These are phyloP conservation scores for Calonectria honghensis DNA, from an alignment of 2,329 filamentous ascomycete species.

Conservation along the genomic window DNA sequence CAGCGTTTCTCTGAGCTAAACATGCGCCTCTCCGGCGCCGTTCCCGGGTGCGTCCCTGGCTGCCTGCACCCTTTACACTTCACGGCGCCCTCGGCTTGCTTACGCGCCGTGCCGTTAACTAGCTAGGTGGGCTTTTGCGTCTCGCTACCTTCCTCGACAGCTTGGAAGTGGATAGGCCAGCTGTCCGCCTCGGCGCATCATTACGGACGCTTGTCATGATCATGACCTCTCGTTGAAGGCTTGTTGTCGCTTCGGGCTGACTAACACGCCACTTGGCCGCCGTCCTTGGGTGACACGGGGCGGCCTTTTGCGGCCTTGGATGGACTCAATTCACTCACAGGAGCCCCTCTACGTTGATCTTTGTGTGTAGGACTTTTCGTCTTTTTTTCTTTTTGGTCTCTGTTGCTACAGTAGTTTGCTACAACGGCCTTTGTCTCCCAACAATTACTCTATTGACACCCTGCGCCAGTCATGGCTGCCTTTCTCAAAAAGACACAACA, in stretches of 20 bases:
- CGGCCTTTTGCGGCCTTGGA: not conserved
- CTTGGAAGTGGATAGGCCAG: slow-evolving; percentile 27
- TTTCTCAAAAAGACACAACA: not conserved
- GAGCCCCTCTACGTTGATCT: not conserved
- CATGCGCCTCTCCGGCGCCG: slow-evolving; percentile 18
- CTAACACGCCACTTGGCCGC: slow-evolving; percentile 17
- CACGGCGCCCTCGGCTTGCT: slow-evolving; percentile 26
- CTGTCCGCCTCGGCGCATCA: slow-evolving; percentile 37
- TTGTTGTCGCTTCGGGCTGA: slow-evolving; percentile 18
- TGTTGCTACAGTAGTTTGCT: not conserved
- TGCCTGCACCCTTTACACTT: slow-evolving; percentile 6
- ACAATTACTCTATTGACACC: not conserved
- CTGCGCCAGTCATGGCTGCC: not conserved
- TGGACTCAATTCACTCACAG: not conserved
- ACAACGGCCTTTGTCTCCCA: not conserved
- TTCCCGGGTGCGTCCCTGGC: slow-evolving; percentile 22
- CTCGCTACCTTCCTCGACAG: slow-evolving; percentile 30
- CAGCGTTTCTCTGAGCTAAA: slow-evolving; percentile 24
- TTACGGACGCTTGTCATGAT: slow-evolving; percentile 25
- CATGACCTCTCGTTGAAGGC: not conserved
- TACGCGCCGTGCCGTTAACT: slow-evolving; percentile 11
- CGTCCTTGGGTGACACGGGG: not conserved
- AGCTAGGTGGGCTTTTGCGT: slow-evolving; percentile 26
- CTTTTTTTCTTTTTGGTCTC: not conserved
- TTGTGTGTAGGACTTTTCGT: slow-evolving; percentile 2